Evolutionary conservation across 1,284 basidiomycete species (phyloP).

Genomic region (Naganishia cerealis): DNA sequence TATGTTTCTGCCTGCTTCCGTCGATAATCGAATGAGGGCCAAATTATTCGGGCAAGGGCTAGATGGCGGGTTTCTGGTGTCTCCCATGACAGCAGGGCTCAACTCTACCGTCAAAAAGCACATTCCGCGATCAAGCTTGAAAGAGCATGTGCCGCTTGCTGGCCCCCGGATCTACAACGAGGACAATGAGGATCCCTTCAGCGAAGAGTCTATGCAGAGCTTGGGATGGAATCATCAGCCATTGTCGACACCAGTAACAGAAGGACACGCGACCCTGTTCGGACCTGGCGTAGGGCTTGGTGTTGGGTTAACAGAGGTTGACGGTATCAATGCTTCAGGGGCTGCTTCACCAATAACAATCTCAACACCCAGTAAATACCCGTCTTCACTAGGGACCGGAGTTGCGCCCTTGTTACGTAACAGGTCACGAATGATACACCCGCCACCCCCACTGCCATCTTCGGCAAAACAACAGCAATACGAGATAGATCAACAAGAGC

Average conservation of each 20-base stretch:
- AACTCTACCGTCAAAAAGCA: constrained; percentile 21
- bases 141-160: background rate
- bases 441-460: background rate
- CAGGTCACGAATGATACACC: background rate
- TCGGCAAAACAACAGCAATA: background rate
- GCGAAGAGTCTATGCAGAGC: constrained; percentile 24
- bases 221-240: constrained; percentile 22
- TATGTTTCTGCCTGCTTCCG: constrained; percentile 20
- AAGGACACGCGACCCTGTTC: constrained; percentile 15
- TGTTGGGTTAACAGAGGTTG: background rate
- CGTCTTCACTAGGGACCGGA: constrained; percentile 7
- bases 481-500: background rate
- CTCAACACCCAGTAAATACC: constrained; percentile 31
- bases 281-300: constrained; percentile 12
- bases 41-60: constrained; percentile 32
- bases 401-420: constrained; percentile 7
- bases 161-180: constrained; percentile 21
- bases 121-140: constrained; percentile 6
- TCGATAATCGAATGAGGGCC: constrained; percentile 31
- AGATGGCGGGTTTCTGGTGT: constrained; percentile 33
- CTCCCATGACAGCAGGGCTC: constrained; percentile 28
- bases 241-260: constrained; percentile 10
- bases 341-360: constrained; percentile 7
- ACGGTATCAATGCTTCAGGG: background rate
- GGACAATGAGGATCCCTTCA: constrained; percentile 17